phyloP scores from a whole-genome alignment of 768 basidiomycete genomes.

The Lentinula sp. region DNA sequence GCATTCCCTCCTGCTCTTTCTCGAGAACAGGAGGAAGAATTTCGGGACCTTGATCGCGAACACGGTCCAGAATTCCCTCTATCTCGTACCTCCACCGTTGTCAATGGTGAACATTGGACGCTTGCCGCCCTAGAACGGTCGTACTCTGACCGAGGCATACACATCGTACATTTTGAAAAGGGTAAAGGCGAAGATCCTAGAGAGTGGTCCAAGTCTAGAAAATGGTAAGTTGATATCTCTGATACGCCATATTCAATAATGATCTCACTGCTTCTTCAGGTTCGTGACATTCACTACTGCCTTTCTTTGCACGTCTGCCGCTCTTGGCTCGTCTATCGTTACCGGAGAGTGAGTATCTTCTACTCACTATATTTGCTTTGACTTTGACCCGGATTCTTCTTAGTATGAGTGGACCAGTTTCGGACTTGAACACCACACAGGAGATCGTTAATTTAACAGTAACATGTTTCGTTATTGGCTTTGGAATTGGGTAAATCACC shows the following conservation, averaged over 20 bases:
- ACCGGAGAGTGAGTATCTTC: constrained; percentile 31
- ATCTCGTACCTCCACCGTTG: not conserved
- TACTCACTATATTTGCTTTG: not conserved
- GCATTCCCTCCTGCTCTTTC: constrained; percentile 10
- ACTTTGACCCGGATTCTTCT: not conserved
- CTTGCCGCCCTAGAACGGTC: constrained; percentile 8
- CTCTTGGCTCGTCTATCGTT: constrained; percentile 31
- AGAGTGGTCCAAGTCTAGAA: constrained; percentile 25
- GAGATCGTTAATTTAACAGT: constrained; percentile 35
- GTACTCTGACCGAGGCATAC: constrained; percentile 8
- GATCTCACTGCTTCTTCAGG: constrained; percentile 14
- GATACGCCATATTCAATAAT: not conserved
- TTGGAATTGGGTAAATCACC: constrained; percentile 27
- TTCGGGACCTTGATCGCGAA: constrained; percentile 7
- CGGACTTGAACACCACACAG: constrained; percentile 24
- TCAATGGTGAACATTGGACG: not conserved
- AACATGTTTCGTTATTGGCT: constrained; percentile 36
- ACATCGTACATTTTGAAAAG: constrained; percentile 18
- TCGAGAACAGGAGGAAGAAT: constrained; percentile 12
- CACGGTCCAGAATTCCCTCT: constrained; percentile 8
- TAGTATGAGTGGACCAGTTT: constrained; percentile 27
- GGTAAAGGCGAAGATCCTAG: constrained; percentile 27
- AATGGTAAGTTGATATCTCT: constrained; percentile 22
- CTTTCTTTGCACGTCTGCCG: constrained; percentile 29
- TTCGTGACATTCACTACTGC: constrained; percentile 27